Evolutionary conservation across 192 early-diverging fungal genomes (phyloP), one percentile per base, ranked within the genome.

Genomic region (Rhizoclosmatium globosum): DNA sequence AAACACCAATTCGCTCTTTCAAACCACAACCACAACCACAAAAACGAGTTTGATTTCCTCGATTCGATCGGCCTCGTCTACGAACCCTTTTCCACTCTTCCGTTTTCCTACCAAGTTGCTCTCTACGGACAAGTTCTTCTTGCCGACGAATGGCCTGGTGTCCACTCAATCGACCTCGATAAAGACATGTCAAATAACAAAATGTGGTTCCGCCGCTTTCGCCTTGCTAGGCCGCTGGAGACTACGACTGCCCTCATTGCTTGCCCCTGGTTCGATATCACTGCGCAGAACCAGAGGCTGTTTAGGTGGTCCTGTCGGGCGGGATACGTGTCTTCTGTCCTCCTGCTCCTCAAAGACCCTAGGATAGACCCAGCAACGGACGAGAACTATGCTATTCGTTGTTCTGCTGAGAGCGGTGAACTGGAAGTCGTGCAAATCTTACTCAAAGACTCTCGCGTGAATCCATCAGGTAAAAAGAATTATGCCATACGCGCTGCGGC

Each of bases 381-480:
- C 17, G 43, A 74, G 6, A 41, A 74, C 9, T 42, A 43, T 21
- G 58, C 72, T 19, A 31, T 62, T 9, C 17, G 42, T 4, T 62
- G 58, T 44, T n/a, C 72, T 11, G 15, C 58, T 9, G 21, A 64
- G 38, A 9, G 6, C 2, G 72, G 72, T 11, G 17, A 64, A 21
- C 6, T 39, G 60, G 60, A 62, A 46, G 44, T 64, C 4, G 72
- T 74, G 9, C 21, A 23, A 21, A 17, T 74, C 17, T 62, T 74
- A 13, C 46, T 74, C 2, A 19, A 44, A 42, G 45, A 74, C 43
- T 4, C 58, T 7, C 9, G 59, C 2, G 64, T 76, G 7, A 39
- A 76, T 66, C 74, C 74, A 1, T 17, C 45, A n/a, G 64, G n/a
- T 13, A 17, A 47, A 41, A 39, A 50, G 4, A 76, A 76, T 41